These are phyloP conservation scores for Elongisporangium anandrum DNA, from an alignment of 352 stramenopile genomes.

Conservation along the genomic window DNA sequence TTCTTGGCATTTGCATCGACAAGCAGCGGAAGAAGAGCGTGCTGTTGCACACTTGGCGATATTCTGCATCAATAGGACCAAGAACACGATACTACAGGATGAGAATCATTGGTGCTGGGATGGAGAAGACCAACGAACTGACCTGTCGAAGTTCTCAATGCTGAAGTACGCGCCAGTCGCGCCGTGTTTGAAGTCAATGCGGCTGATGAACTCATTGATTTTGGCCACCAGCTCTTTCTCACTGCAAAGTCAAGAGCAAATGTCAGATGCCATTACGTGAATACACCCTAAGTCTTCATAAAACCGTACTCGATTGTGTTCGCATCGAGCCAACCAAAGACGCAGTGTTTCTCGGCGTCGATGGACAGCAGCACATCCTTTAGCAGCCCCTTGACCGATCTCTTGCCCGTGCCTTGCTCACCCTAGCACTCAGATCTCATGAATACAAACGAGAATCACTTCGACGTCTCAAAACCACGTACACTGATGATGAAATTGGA, in stretches of 20 bases:
- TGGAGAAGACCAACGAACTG: background rate
- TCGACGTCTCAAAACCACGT: constrained; percentile 2
- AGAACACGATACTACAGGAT: no score
- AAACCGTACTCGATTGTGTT: constrained; percentile 13
- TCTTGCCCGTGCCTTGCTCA: constrained; percentile 41
- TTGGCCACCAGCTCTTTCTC: constrained; percentile 39
- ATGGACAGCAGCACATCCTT: constrained; percentile 16
- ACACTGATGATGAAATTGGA: constrained; percentile 75
- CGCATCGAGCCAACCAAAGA: constrained; percentile 11
- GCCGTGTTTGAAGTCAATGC: constrained; percentile 15
- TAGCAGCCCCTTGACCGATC: constrained; percentile 41
- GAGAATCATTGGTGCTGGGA: no score
- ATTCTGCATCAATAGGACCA: no score
- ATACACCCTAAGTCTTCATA: no score
- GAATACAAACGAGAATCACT: background rate
- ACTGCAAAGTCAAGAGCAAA: constrained; percentile 7
- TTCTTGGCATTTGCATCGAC: constrained; percentile 40
- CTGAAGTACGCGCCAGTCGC: constrained; percentile 23
- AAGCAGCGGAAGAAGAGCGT: constrained; percentile 49
- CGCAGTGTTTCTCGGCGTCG: constrained; percentile 12
- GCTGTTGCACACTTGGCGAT: constrained; percentile 55
- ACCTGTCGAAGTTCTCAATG: constrained; percentile 64
- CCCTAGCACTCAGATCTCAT: constrained; percentile 22
- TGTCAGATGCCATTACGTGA: no score
- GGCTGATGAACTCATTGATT: constrained; percentile 21